A percentile compares a stretch with the other conserved stretches of the same genome.
Evolutionary conservation across 306 rosid species (phyloP).

Genomic region (Glycine latifolia): DNA sequence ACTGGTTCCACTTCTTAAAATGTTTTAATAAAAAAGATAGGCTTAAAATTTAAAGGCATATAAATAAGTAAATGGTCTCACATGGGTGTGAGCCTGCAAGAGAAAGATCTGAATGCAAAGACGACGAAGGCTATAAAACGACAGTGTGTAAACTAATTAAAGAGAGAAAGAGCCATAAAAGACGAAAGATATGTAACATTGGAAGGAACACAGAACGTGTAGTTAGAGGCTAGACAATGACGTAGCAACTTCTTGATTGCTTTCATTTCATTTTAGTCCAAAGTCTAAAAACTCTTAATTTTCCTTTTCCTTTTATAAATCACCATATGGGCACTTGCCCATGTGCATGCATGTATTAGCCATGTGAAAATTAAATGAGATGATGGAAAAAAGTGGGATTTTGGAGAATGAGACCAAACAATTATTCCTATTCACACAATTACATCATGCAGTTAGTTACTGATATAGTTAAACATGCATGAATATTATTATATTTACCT

Average conservation of each 20-base stretch:
- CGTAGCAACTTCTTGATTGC: conserved; percentile 8
- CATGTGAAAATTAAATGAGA: conserved; percentile 23
- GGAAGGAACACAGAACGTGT: conserved; percentile 18
- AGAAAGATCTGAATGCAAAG: background rate
- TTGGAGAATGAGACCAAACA: background rate
- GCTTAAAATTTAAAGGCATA: background rate
- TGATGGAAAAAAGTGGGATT: background rate
- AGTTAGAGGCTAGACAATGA: conserved; percentile 2
- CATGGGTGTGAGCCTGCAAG: background rate
- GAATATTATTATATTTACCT: too few relatives aligned
- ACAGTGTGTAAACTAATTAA: conserved; percentile 17
- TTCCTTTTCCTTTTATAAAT: background rate
- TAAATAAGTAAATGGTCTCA: background rate
- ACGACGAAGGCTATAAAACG: conserved; percentile 1
- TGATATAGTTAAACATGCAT: background rate
- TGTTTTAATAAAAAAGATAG: background rate
- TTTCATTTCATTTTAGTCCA: background rate
- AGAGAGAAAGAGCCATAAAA: background rate
- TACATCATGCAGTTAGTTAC: background rate
- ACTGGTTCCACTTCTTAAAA: background rate
- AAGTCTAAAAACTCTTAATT: background rate
- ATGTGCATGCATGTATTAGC: conserved; percentile 32
- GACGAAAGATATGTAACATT: conserved; percentile 15
- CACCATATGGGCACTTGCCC: conserved; percentile 8
- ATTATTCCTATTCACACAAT: background rate